Conservation (phyloP, 768 basidiomycete species). For the Leucocoprinus birnbaumii region DNA sequence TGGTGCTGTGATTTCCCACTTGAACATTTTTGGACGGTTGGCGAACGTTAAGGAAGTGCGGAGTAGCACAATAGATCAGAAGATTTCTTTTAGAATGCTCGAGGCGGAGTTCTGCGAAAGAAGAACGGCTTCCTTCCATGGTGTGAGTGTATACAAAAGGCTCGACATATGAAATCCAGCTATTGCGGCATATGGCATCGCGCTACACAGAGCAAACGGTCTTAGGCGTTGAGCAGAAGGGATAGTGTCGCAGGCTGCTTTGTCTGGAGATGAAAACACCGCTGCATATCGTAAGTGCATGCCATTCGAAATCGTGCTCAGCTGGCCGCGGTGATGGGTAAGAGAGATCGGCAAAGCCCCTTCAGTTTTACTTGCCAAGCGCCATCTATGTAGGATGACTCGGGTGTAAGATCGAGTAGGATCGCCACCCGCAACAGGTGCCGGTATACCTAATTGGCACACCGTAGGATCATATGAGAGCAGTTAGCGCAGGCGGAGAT, state of each 20-base stretch:
- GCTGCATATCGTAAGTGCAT: no score
- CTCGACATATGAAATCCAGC: background rate
- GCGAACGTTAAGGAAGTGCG: slow-evolving; percentile 1
- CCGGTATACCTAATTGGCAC: slow-evolving; percentile 1
- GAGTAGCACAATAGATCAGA: background rate
- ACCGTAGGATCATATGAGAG: background rate
- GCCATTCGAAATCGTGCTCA: slow-evolving; percentile 1
- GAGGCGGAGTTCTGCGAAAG: slow-evolving; percentile 6
- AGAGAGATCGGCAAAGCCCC: background rate
- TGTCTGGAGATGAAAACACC: no score
- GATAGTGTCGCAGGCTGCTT: no score
- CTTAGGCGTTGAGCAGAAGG: no score
- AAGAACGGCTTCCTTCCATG: background rate
- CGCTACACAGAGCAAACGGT: no score
- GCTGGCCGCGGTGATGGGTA: slow-evolving; percentile 7
- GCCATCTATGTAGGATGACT: slow-evolving; percentile 10
- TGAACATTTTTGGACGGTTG: background rate
- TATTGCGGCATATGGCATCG: no score
- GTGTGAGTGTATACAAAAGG: slow-evolving; percentile 1
- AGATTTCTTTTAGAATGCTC: slow-evolving; percentile 3
- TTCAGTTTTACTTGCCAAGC: background rate
- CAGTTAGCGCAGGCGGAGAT: slow-evolving; percentile 6
- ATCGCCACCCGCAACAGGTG: slow-evolving; percentile 2
- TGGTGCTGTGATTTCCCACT: background rate
- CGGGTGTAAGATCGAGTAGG: background rate